Base-by-base conservation (phyloP, 208 protist species). In the Trypanosoma melophagium region DNA sequence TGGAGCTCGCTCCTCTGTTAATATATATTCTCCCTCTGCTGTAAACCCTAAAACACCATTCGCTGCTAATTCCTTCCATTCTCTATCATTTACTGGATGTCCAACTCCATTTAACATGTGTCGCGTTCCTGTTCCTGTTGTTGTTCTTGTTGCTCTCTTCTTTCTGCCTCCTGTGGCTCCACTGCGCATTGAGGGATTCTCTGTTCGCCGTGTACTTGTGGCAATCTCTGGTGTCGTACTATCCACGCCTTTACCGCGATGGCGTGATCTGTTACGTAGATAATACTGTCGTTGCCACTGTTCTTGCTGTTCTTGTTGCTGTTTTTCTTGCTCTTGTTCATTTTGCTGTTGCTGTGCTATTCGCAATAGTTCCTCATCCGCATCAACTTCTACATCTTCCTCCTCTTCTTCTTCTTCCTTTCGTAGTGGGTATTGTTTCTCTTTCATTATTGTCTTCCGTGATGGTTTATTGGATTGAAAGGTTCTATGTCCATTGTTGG, bases 211-310 rank as follows among this genome's bases (percentile, higher is more conserved):
- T 19, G 68, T 52, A 44, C 68, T 73, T 44, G 68, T 73, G 5
- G 68, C 68, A 50, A 73, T 73, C 51, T 73, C 68, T 14, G 68
- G 68, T 16, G 60, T 67, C 56, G 42, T 73, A 41, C 68, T 73
- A 35, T 67, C 53, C 12, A 42, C 67, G 1, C 7, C 52, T 22
- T 60, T 51, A 14, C 40, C 21, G 19, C 25, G 47, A 19, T 22
- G 35, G 47, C 25, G 22, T 16, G 51, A 66, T 16, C 40, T 13
- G 19, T 19, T 47, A 35, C 28, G 28, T 7, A 35, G 28, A 35
- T 35, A 35, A 35, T 35, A 35, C 28, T 35, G 28, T 35, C 5
- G 28, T 41, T 35, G 47, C 22, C 3, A 28, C 28, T 9, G 1
- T 53, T 60, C 41, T 28, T 13, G 3, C 42, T 44, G 9, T 25